Evolutionary conservation across 305 asterid species (phyloP).

Genomic region (Solanum hybrid): DNA sequence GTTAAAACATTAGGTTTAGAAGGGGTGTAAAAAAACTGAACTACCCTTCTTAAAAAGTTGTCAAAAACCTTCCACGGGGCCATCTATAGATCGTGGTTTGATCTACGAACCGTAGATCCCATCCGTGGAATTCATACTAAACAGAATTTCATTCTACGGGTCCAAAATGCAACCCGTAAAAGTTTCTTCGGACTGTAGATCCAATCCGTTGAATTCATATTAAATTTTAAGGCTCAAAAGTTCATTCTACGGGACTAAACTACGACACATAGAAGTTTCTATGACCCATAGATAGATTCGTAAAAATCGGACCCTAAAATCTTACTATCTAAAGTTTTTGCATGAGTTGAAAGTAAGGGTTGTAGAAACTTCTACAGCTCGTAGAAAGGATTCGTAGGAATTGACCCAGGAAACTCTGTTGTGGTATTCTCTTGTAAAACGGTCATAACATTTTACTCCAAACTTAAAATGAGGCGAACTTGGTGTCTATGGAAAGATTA

Average conservation of each 20-base stretch:
- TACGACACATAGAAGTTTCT: background rate
- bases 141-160: background rate
- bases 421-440: background rate
- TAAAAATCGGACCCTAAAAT: background rate
- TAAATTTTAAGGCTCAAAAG: background rate
- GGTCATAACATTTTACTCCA: background rate
- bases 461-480: background rate
- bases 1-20: background rate
- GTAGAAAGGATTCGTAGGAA: background rate
- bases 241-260: background rate
- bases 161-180: background rate
- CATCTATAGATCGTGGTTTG: background rate
- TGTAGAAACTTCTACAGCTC: background rate
- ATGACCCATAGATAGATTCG: background rate
- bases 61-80: background rate
- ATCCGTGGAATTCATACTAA: background rate
- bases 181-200: background rate
- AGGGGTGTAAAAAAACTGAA: background rate
- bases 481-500: background rate
- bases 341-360: background rate
- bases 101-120: background rate
- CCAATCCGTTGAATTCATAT: background rate
- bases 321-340: background rate
- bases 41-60: background rate
- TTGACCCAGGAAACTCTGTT: background rate